Base-by-base conservation (phyloP, 257 asterid species). In the Galeopsis tetrahit region DNA sequence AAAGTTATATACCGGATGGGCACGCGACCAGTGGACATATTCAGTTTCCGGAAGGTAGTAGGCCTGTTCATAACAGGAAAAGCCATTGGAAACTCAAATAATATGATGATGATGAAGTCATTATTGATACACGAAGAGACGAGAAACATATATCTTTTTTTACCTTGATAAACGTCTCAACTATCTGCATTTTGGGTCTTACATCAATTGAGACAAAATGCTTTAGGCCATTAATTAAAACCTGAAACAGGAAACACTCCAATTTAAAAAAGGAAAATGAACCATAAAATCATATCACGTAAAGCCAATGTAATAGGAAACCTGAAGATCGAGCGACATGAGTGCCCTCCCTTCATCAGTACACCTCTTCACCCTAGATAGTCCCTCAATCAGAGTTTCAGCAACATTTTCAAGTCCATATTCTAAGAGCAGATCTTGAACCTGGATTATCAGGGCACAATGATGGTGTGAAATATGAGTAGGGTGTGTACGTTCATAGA, bases 21-120 rank as follows among this genome's bases (percentile, higher is more conserved):
- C 88, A 4, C 96, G 97, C 2, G 99, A 89, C 97, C 97, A 92
- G 75, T 92, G 99, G 34, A 90, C 92, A 73, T 84, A 95, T 75
- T 95, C 99, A 7, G 99, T 95, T 85, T 95, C 99, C 68, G 98
- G 99, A 79, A 95, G 98, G 79, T 92, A 95, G 86, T 87, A 95
- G 35, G 99, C 99, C 99, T 92, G 94, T 70, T 36, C 70, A 52
- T 68, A 68, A 21, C 17, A 53, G 10, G 46, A 39, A 32, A 51
- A 68, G 68, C 60, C 33, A 63, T 72, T 48, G 79, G 67, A 62
- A 56, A 57, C 28, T 34, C 52, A 68, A 51, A 36, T 52, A 32
- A 48, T 8, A 13, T 21, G 14, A 63, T 43, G 11, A 63, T 67
- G 3, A 8, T 66, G 36, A 6, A 10, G 28, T 51, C 52, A 15